A percentile compares a stretch with the other conserved stretches of the same genome.
Evolutionary conservation across 2,329 filamentous ascomycete species (phyloP).

Genomic region (Trichoderma aggressivum): DNA sequence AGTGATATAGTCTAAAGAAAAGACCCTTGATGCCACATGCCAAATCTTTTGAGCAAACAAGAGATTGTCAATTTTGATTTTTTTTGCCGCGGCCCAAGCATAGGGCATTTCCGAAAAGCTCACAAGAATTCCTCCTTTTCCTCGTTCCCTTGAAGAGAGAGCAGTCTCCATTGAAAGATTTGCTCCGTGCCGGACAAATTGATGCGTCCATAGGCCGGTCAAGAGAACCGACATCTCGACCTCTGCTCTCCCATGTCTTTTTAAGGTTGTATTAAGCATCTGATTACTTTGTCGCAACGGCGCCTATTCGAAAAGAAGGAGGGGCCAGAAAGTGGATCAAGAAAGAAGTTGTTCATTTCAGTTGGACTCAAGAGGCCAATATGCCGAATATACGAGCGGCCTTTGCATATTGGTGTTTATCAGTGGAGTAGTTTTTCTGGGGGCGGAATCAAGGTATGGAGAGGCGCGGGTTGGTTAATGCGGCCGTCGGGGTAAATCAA

Average conservation of each 20-base stretch:
- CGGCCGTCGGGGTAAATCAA: conserved; percentile 13
- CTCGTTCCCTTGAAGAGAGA: neutral
- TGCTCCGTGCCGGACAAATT: neutral
- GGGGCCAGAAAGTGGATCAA: neutral
- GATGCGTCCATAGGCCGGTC: neutral
- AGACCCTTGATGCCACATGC: neutral
- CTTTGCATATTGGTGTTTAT: neutral
- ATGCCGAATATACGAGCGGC: neutral
- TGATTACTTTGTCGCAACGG: neutral
- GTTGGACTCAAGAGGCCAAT: neutral
- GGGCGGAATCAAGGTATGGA: neutral
- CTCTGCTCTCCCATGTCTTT: too few relatives aligned
- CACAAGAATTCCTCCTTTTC: neutral
- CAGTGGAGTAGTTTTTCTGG: neutral
- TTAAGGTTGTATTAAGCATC: neutral
- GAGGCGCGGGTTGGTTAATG: neutral
- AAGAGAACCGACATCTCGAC: neutral
- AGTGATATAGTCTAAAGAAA: neutral
- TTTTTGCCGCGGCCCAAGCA: neutral
- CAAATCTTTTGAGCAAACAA: neutral
- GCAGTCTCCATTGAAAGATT: neutral
- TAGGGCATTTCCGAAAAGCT: neutral
- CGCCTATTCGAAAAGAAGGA: neutral
- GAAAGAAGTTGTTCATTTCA: neutral
- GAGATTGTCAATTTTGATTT: neutral